These are phyloP conservation scores for Clathrospora elynae DNA, from an alignment of 2,329 filamentous ascomycete species.

Conservation along the genomic window DNA sequence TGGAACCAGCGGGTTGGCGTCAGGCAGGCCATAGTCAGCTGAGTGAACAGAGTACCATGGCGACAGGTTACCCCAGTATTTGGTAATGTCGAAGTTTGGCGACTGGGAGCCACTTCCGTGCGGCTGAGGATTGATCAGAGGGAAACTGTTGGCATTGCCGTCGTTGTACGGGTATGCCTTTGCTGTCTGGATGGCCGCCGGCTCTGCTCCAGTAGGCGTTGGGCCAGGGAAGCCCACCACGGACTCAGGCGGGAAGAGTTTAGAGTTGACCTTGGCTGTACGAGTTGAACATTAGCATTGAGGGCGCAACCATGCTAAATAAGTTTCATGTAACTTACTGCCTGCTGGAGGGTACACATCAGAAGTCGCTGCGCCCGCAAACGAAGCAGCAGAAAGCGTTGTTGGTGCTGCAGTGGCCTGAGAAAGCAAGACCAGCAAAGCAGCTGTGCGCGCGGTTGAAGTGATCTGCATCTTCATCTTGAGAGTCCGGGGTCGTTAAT, in stretches of 20 bases:
- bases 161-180: slow-evolving; percentile 38
- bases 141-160: slow-evolving; percentile 26
- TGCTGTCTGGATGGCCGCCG: slow-evolving; percentile 36
- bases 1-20: slow-evolving; percentile 33
- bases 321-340: slow-evolving; percentile 22
- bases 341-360: slow-evolving; percentile 32
- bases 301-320: neutral
- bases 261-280: slow-evolving; percentile 30
- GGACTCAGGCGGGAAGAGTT: slow-evolving; percentile 35
- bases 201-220: slow-evolving; percentile 37
- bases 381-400: slow-evolving; percentile 20
- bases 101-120: slow-evolving; percentile 24
- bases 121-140: slow-evolving; percentile 30
- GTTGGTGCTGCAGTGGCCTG: slow-evolving; percentile 19
- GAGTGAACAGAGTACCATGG: slow-evolving; percentile 40
- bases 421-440: slow-evolving; percentile 20
- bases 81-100: slow-evolving; percentile 33
- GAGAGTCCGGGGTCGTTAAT: neutral
- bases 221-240: slow-evolving; percentile 37
- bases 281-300: slow-evolving; percentile 5
- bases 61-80: slow-evolving; percentile 40
- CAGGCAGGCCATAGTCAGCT: slow-evolving; percentile 34
- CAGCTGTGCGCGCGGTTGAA: slow-evolving; percentile 8
- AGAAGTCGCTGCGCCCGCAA: slow-evolving; percentile 24
- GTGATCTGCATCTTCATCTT: slow-evolving; percentile 14